Base-by-base conservation (phyloP, 768 basidiomycete genomes). In the Tremella mesenterica region DNA sequence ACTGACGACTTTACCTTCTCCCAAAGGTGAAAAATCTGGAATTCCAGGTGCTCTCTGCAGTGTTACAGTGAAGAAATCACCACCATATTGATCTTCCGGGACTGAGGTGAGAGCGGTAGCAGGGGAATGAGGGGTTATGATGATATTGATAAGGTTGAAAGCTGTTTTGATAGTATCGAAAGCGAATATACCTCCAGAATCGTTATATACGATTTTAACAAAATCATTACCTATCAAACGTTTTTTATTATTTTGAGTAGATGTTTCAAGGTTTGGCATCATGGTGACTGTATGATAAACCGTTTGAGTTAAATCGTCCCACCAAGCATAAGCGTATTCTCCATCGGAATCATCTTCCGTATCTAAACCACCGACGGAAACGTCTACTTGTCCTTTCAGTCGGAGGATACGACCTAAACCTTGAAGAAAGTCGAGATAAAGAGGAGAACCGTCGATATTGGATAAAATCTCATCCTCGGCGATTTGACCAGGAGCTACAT, bases 251-350 rank as follows among this genome's bases (percentile, higher is more conserved):
- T 80, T 83, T 30, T 64, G 51, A 12, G 48, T 50, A n/a, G 10
- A 13, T 20, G 23, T 31, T 8, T 25, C 23, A 12, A 47, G 44
- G 50, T 83, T 85, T 3, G 95, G 95, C 93, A 97, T 97, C 78
- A 99, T 84, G 1, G 95, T 97, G 8, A 93, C 87, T 2, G 90
- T 85, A 73, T 97, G 95, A 71, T 87, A 99, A 50, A 96, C 79
- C 56, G 95, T 82, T 69, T 97, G 92, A 3, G 86, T 83, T 46
- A 96, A 91, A 65, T 96, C 91, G 71, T 97, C 91, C 88, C 92
- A 95, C 92, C 93, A 99, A 0, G 92, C 90, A 69, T 97, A 97
- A 0, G 93, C 88, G 67, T 92, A 95, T 73, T 91, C 86, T 13
- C 95, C 95, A 65, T 99, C 91, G 64, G 86, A 82, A 56, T 90